phyloP scores from a whole-genome alignment of 2,329 filamentous ascomycete species.

The Calycina herbarum region DNA sequence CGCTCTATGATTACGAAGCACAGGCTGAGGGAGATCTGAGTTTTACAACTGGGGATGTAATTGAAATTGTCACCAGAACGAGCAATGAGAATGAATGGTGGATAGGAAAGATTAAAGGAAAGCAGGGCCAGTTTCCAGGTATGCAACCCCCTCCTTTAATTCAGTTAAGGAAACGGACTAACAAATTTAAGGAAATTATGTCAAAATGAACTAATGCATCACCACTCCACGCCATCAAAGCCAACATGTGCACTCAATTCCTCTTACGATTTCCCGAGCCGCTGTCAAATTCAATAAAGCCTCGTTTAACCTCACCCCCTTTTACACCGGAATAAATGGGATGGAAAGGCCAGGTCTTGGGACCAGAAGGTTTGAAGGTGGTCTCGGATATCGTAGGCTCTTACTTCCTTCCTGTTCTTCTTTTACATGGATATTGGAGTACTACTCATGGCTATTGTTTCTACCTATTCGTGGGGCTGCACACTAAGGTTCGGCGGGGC shows the following conservation, averaged over 20 bases:
- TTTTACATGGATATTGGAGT: slow-evolving; percentile 2
- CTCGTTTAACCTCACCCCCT: neutral
- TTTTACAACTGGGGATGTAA: slow-evolving; percentile 83
- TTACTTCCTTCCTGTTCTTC: neutral
- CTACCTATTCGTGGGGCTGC: neutral
- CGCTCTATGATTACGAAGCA: slow-evolving; percentile 93
- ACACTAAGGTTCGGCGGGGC: too few relatives aligned
- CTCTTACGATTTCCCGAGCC: neutral
- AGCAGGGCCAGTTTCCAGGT: slow-evolving; percentile 94
- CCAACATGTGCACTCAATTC: neutral
- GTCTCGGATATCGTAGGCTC: slow-evolving; percentile 2
- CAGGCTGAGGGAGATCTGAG: slow-evolving; percentile 93
- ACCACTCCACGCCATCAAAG: neutral
- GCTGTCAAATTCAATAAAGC: neutral
- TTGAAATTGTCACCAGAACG: slow-evolving; percentile 84
- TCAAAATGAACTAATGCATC: slow-evolving; percentile 28
- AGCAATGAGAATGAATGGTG: slow-evolving; percentile 97
- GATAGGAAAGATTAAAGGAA: slow-evolving; percentile 77
- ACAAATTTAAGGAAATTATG: slow-evolving; percentile 49
- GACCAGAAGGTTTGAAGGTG: neutral
- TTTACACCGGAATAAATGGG: neutral
- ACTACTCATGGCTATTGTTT: slow-evolving; percentile 1
- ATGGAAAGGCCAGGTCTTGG: too few relatives aligned
- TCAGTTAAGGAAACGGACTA: slow-evolving; percentile 11
- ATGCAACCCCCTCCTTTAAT: slow-evolving; percentile 37